These are phyloP conservation scores for Hygrocybe punicea DNA, from an alignment of 768 basidiomycete genomes.

Conservation along the genomic window DNA sequence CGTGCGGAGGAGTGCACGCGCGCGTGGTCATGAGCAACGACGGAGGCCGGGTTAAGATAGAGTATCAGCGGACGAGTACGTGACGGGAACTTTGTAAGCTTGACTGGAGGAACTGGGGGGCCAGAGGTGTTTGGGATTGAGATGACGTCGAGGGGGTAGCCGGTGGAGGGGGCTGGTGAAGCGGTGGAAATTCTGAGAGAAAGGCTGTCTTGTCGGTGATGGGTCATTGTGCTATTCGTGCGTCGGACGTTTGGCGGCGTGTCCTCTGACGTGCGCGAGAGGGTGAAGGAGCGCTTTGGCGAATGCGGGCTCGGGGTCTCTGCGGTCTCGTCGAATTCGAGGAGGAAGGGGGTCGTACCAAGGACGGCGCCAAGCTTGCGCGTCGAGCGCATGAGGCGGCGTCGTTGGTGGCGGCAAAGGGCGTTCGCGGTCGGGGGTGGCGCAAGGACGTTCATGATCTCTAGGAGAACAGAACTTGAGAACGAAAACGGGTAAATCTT, in stretches of 20 bases:
- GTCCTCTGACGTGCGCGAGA: slow-evolving; percentile 1
- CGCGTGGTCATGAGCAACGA: neutral
- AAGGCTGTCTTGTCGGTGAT: neutral
- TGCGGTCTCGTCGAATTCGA: slow-evolving; percentile 22
- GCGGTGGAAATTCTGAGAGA: neutral
- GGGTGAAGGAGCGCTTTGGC: slow-evolving; percentile 3
- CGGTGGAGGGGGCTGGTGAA: neutral
- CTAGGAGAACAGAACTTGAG: neutral
- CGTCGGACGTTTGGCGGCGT: neutral
- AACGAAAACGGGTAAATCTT: neutral
- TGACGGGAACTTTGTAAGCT: slow-evolving; percentile 10
- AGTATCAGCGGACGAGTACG: neutral
- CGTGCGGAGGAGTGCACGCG: neutral
- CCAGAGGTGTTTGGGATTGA: neutral
- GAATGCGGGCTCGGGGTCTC: slow-evolving; percentile 1
- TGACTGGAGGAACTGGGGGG: slow-evolving; percentile 11
- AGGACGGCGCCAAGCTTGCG: slow-evolving; percentile 55
- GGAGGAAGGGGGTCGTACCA: slow-evolving; percentile 41
- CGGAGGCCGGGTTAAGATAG: neutral
- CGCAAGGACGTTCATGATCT: neutral
- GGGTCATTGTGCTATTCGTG: neutral
- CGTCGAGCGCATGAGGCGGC: slow-evolving; percentile 55
- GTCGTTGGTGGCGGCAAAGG: slow-evolving; percentile 44
- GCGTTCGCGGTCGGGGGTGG: slow-evolving; percentile 51
- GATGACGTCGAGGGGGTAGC: slow-evolving; percentile 1